These are phyloP conservation scores for Tolypocladium paradoxum DNA, from an alignment of 2,329 filamentous ascomycete species.

Conservation along the genomic window DNA sequence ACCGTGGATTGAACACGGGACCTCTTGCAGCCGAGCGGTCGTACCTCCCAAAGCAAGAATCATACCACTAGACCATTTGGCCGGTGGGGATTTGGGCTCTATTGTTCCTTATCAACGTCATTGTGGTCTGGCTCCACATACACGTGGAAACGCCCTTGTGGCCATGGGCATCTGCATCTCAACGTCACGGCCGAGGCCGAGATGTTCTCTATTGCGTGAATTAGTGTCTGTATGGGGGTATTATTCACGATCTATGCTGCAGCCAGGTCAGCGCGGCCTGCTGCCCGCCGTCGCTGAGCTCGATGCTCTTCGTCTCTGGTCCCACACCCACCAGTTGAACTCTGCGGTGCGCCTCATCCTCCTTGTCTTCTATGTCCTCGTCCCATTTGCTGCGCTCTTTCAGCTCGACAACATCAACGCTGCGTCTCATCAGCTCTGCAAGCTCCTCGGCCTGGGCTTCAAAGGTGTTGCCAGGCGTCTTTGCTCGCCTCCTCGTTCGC, in stretches of 20 bases:
- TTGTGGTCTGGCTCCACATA: neutral
- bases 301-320: slow-evolving; percentile 12
- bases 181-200: neutral
- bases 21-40: slow-evolving; percentile 16
- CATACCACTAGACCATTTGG: slow-evolving; percentile 23
- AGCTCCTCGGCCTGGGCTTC: slow-evolving; percentile 35
- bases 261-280: slow-evolving; percentile 20
- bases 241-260: slow-evolving; percentile 3
- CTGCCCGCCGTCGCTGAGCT: slow-evolving; percentile 17
- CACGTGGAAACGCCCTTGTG: neutral
- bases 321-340: slow-evolving; percentile 29
- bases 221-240: neutral
- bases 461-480: slow-evolving; percentile 29
- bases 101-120: neutral
- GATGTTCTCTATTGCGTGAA: neutral
- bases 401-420: slow-evolving; percentile 34
- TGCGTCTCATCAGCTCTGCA: slow-evolving; percentile 35
- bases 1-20: slow-evolving; percentile 23
- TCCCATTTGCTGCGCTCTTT: slow-evolving; percentile 31
- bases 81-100: slow-evolving; percentile 3
- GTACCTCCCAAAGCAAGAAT: slow-evolving; percentile 20
- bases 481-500: slow-evolving; percentile 9
- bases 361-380: slow-evolving; percentile 21
- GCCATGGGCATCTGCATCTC: neutral
- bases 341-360: slow-evolving; percentile 22